A percentile compares a stretch with the other conserved stretches of the same genome.
Conservation (phyloP, 2,329 filamentous ascomycete species). For the Magnaporthiopsis incrustans region DNA sequence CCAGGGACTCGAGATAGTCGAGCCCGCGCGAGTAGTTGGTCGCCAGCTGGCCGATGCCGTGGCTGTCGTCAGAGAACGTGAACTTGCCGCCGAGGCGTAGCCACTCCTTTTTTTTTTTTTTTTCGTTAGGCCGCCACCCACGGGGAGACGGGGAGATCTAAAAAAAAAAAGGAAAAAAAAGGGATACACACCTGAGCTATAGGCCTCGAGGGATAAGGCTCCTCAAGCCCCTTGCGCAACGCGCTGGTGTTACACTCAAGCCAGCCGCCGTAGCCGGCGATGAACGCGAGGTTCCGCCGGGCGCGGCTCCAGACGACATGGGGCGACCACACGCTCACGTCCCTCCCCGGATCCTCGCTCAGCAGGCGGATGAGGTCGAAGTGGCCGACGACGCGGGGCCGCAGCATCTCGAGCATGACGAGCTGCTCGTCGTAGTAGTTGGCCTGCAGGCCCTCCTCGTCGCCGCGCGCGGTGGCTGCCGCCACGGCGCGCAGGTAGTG, state of each 20-base stretch:
- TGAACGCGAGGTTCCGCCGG: slow-evolving; percentile 62
- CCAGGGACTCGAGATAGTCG: slow-evolving; percentile 59
- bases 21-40: slow-evolving; percentile 70
- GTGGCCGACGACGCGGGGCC: slow-evolving; percentile 78
- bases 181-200: slow-evolving; percentile 60
- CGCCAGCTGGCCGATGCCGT: slow-evolving; percentile 80
- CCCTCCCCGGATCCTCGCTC: slow-evolving; percentile 58
- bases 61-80: slow-evolving; percentile 91
- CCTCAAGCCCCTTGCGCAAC: slow-evolving; percentile 78
- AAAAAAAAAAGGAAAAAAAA: too few species aligned
- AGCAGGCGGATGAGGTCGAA: slow-evolving; percentile 86
- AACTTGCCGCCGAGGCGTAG: slow-evolving; percentile 67
- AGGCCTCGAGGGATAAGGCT: slow-evolving; percentile 77
- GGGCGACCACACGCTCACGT: slow-evolving; percentile 34
- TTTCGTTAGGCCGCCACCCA: too few species aligned
- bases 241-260: slow-evolving; percentile 86
- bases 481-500: slow-evolving; percentile 58
- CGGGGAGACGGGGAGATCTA: too few species aligned
- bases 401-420: slow-evolving; percentile 66
- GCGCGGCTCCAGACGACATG: slow-evolving; percentile 64
- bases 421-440: slow-evolving; percentile 85
- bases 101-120: slow-evolving; percentile 44
- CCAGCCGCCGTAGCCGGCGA: slow-evolving; percentile 68
- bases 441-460: slow-evolving; percentile 69
- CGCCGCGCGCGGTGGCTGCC: slow-evolving; percentile 14